Percentiles rank a stretch among this genome's conserved stretches.
Conservation (phyloP, 768 basidiomycete genomes). For the Suillus subaureus region DNA sequence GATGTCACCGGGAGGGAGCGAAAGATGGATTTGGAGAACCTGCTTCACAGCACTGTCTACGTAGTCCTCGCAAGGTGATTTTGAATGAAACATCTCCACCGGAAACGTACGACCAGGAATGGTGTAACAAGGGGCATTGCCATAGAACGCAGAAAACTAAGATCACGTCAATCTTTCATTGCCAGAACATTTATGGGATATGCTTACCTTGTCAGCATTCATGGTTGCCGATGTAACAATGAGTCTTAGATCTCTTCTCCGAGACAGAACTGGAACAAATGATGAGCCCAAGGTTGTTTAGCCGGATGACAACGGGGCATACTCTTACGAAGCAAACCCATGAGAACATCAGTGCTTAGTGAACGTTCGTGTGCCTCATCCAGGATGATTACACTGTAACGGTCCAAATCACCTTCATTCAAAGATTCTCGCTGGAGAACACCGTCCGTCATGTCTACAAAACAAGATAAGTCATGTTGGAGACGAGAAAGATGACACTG, state of each 20-base stretch:
- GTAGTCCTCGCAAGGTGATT: conserved; percentile 98
- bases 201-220: conserved; percentile 93
- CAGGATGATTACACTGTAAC: conserved; percentile 96
- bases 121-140: conserved; percentile 91
- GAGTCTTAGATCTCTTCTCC: conserved; percentile 90
- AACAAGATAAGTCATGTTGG: conserved; percentile 6
- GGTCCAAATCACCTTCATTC: conserved; percentile 97
- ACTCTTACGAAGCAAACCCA: conserved; percentile 96
- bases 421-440: conserved; percentile 96
- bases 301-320: conserved; percentile 27
- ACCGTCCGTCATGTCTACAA: conserved; percentile 96
- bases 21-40: conserved; percentile 94
- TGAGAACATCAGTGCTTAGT: conserved; percentile 94
- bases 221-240: conserved; percentile 99
- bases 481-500: conserved; percentile 26
- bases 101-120: conserved; percentile 97
- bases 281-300: conserved; percentile 8
- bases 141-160: conserved; percentile 96
- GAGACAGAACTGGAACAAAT: conserved; percentile 64
- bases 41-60: conserved; percentile 99
- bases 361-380: conserved; percentile 99
- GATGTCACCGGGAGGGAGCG: conserved; percentile 90
- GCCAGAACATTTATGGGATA: background rate
- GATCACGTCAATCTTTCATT: background rate
- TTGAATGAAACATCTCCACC: conserved; percentile 93